A percentile compares a stretch with the other conserved stretches of the same genome.
These are phyloP conservation scores for Pleurozium schreberi DNA, from an alignment of 225 moss, liverwort and hornwort species.

Conservation along the genomic window DNA sequence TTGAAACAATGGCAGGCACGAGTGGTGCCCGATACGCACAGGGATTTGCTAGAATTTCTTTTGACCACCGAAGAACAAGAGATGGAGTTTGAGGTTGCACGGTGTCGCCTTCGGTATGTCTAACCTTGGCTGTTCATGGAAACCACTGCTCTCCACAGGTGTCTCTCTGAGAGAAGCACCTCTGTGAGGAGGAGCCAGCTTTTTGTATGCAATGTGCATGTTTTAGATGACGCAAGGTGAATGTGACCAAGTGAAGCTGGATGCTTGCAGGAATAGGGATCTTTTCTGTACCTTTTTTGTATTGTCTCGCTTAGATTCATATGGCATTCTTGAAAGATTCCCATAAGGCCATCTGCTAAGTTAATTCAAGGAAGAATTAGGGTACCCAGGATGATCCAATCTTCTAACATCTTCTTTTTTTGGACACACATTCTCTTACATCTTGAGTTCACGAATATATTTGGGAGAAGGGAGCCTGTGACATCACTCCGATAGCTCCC, in stretches of 20 bases:
- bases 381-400: background rate
- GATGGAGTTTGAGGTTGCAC: slow-evolving; percentile 79
- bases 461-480: background rate
- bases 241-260: background rate
- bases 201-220: background rate
- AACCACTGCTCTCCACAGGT: background rate
- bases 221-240: background rate
- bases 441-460: background rate
- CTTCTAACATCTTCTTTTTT: background rate
- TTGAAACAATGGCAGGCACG: slow-evolving; percentile 39
- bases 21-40: slow-evolving; percentile 46
- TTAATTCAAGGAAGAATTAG: background rate
- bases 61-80: slow-evolving; percentile 60
- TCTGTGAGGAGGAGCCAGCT: background rate
- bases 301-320: background rate
- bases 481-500: background rate
- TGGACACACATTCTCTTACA: background rate
- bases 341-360: background rate
- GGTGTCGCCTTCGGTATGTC: slow-evolving; percentile 66
- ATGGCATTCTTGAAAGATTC: background rate
- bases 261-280: background rate
- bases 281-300: background rate
- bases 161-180: background rate
- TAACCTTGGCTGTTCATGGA: background rate
- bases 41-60: slow-evolving; percentile 60